Evolutionary conservation across 768 basidiomycete species (phyloP), one percentile per base, ranked within the genome.

Genomic region (Amanita polypyramis): DNA sequence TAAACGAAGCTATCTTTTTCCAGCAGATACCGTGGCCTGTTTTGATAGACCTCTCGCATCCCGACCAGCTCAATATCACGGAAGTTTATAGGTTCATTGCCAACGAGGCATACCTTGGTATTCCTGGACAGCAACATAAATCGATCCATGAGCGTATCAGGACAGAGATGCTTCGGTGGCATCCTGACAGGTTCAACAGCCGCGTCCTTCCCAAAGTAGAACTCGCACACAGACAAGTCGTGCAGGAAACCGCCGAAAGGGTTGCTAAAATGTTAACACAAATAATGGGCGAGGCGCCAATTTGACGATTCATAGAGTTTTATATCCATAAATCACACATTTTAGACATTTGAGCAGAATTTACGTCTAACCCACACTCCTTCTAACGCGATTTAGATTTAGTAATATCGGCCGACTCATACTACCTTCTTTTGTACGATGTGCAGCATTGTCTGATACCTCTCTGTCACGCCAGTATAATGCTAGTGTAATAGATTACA

Each of bases 141-240:
- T 58, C 60, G 0, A 54, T 43, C 3, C 62, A 59, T 48, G 72
- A 70, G 33, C 54, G 59, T 15, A 49, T 74, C 51, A 69, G 64
- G 50, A 52, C 50, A n/a, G 77, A 80, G 52, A 58, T 78, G 25
- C 56, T 76, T 38, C 65, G 69, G 17, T 80, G 72, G 66, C 76
- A 80, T 51, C 74, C 77, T 4, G 78, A 81, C 52, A 77, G 74
- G 53, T 72, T 77, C 53, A 58, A 70, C 49, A 48, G 55, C 10
- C 63, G 56, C 6, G 55, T 72, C 10, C 45, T 72, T 21, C 53
- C 55, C 6, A 69, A 62, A 39, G 62, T 77, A 6, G 48, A 55
- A 4, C 52, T 53, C 3, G 49, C 55, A 3, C 65, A 77, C 11
- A 60, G 60, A 38, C 57, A 55, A 15, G 47, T 45, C 8, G 69